These are phyloP conservation scores for Lotmaria passim DNA, from an alignment of 208 protist species.

Conservation along the genomic window DNA sequence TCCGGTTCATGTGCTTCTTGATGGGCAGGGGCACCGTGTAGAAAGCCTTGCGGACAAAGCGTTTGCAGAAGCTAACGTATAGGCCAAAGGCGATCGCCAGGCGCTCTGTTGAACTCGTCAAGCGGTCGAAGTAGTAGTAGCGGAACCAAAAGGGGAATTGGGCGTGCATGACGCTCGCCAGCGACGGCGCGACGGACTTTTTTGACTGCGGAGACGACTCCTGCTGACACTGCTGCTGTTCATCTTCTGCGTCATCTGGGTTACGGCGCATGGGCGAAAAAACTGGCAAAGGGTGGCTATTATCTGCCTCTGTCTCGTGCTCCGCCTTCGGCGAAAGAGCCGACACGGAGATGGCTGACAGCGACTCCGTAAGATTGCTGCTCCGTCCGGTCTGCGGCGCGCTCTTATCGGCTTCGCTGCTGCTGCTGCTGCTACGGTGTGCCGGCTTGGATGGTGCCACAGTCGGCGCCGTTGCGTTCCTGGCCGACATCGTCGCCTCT, in stretches of 20 bases:
- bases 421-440: background rate
- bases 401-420: background rate
- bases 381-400: no score
- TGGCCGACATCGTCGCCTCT: no score
- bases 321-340: background rate
- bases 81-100: constrained; percentile 9
- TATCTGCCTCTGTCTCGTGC: no score
- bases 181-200: constrained; percentile 1
- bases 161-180: background rate
- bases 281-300: no score
- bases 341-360: background rate
- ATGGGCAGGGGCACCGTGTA: constrained; percentile 7
- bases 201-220: background rate
- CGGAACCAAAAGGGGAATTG: constrained; percentile 13
- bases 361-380: background rate
- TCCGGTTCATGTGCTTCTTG: constrained; percentile 14
- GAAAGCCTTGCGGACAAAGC: background rate
- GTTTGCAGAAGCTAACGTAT: constrained; percentile 13
- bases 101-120: constrained; percentile 6
- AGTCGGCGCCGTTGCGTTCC: background rate
- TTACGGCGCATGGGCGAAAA: no score
- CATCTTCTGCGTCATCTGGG: background rate
- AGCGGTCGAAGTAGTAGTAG: constrained; percentile 17
- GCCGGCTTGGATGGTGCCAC: no score
- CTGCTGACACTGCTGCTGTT: no score